Percentiles rank a stretch among this genome's conserved stretches.
phyloP scores from a whole-genome alignment of 768 basidiomycete genomes.

The Mycena haematopus region DNA sequence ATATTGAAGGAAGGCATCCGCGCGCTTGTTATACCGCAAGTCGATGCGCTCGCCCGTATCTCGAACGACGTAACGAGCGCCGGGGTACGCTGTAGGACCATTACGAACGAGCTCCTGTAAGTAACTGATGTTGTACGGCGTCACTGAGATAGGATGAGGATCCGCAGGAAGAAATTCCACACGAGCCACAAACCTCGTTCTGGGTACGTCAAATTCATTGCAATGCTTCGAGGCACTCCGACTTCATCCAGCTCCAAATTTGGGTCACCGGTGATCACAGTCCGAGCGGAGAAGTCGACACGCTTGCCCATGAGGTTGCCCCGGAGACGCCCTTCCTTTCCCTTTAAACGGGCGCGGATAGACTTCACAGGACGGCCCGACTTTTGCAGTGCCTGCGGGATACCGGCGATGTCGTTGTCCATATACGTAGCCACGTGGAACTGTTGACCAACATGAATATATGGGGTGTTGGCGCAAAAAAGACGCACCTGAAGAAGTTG shows the following conservation, averaged over 20 bases:
- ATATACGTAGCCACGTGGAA: conserved; percentile 99
- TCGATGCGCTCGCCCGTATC: conserved; percentile 98
- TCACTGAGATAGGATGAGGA: conserved; percentile 59
- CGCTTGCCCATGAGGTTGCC: conserved; percentile 99
- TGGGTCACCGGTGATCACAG: conserved; percentile 98
- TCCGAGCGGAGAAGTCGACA: conserved; percentile 98
- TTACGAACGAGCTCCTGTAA: conserved; percentile 95
- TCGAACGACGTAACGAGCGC: conserved; percentile 94
- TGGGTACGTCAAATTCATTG: conserved; percentile 97
- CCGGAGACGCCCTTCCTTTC: conserved; percentile 96
- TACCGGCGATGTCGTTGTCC: conserved; percentile 99
- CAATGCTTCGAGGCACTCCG: conserved; percentile 93
- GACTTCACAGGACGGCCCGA: conserved; percentile 98
- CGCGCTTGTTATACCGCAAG: conserved; percentile 93
- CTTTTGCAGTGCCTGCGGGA: conserved; percentile 96
- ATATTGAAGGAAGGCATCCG: conserved; percentile 94
- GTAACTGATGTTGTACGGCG: conserved; percentile 95
- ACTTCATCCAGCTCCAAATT: conserved; percentile 97
- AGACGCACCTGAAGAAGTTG: conserved; percentile 87
- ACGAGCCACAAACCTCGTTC: conserved; percentile 75
- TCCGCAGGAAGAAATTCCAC: neutral
- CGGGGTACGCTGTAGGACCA: conserved; percentile 93
- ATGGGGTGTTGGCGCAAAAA: conserved; percentile 6
- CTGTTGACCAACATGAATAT: conserved; percentile 46
- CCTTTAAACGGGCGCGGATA: conserved; percentile 96